Base-by-base conservation (phyloP, 768 basidiomycete genomes). In the Clathrus columnatus region DNA sequence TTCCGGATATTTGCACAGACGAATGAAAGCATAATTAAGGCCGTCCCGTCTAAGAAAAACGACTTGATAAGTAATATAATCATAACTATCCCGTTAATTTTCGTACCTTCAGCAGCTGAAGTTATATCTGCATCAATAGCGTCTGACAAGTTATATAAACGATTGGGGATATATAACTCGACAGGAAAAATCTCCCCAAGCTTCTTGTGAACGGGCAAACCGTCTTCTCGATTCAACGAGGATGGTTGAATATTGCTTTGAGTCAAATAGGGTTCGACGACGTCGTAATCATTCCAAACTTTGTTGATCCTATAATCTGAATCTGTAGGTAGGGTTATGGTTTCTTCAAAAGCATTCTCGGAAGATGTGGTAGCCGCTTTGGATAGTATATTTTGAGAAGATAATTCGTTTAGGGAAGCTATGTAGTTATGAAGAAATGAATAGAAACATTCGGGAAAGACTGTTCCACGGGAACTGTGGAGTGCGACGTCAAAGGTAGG, bases 381-480 rank as follows among this genome's bases (percentile, higher is more conserved):
- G 8, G 71, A 56, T 56, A 78, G 77, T 1, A 79, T 73, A 0
- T 76, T 68, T 1, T 73, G 68, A 16, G 75, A 63, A 1, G 82
- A 73, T 11, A 82, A 72, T 58, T 91, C 87, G 65, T 87, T 87
- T 61, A 90, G 74, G 1, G 90, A 84, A 2, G 84, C 78, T 55
- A 90, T 79, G 61, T 96, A 97, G 61, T 87, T 88, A 66, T 94
- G 88, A 8, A 98, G 76, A 71, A 95, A 97, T 2, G 91, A 87
- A 70, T 96, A 97, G 69, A 98, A 98, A 27, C 82, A 83, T 62
- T 94, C 91, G 0, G 95, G 93, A 60, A 98, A 88, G 47, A 94
- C 84, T 7, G 77, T 77, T 0, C 83, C 88, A 45, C 91, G 79
- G 3, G 83, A 86, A 1, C 75, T 80, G 24, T 87, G 81, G 36